Conservation (phyloP, 73 alveolate species). For the Effrenium voratum region DNA sequence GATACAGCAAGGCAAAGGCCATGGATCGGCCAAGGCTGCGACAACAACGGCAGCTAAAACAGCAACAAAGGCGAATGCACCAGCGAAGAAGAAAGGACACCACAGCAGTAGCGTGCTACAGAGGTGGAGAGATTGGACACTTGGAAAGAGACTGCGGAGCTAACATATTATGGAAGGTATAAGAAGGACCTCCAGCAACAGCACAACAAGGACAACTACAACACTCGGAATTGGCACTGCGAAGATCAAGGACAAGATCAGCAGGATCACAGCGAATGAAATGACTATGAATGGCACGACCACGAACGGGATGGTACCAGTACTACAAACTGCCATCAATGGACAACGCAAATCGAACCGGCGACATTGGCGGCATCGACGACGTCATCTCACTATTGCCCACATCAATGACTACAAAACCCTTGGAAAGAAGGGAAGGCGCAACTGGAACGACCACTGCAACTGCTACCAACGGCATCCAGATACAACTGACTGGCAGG, state of each 20-base stretch:
- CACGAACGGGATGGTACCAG: no score
- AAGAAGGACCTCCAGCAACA: no score
- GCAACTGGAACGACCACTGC: not conserved
- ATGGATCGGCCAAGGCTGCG: not conserved
- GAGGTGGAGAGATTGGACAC: not conserved
- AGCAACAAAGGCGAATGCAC: not conserved
- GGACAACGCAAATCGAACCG: not conserved
- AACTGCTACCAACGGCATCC: not conserved
- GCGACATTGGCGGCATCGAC: not conserved
- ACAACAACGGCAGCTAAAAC: not conserved
- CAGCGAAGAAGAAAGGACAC: not conserved
- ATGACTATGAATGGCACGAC: no score
- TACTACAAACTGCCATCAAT: no score
- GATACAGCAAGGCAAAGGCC: not conserved
- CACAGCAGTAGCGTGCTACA: not conserved
- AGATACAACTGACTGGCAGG: not conserved
- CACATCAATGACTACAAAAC: no score
- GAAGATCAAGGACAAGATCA: no score
- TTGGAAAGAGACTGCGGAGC: not conserved
- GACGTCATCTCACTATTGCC: no score
- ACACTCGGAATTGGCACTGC: no score
- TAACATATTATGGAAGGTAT: no score
- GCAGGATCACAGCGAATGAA: no score
- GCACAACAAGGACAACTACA: not conserved
- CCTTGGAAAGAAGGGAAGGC: not conserved